These are phyloP conservation scores for Corymbia citriodora DNA, from an alignment of 441 rosid genomes.

Conservation along the genomic window DNA sequence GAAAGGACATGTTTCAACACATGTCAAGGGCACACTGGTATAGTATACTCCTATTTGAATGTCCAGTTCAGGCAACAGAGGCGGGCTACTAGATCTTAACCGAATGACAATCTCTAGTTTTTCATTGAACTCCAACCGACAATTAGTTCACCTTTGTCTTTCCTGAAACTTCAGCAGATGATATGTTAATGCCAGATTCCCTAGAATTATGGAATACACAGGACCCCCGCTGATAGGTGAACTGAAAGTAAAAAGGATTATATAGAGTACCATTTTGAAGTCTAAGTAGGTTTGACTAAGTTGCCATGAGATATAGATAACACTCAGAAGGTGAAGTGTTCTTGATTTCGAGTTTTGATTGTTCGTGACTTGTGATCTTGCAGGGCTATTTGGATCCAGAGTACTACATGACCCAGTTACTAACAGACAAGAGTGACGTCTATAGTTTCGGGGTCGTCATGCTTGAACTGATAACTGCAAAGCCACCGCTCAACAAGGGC, in stretches of 20 bases:
- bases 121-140: not conserved
- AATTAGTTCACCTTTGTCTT: not conserved
- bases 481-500: not conserved
- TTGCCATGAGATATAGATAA: not conserved
- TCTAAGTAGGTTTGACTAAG: not conserved
- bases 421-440: not conserved
- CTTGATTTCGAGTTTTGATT: not conserved
- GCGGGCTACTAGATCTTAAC: not conserved
- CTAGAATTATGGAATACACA: not conserved
- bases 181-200: not conserved
- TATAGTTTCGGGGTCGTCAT: not conserved
- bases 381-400: not conserved
- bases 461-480: not conserved
- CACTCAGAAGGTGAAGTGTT: not conserved
- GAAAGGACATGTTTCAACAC: not conserved
- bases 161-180: not conserved
- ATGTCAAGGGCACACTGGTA: not conserved
- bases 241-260: not conserved
- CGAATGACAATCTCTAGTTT: not conserved
- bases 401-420: not conserved
- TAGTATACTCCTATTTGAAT: not conserved
- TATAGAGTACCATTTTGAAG: not conserved
- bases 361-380: not conserved
- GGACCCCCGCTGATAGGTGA: not conserved
- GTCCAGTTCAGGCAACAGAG: not conserved